Conservation (phyloP, 176 grass and related monocot genomes). For the Tillandsia fasciculata region DNA sequence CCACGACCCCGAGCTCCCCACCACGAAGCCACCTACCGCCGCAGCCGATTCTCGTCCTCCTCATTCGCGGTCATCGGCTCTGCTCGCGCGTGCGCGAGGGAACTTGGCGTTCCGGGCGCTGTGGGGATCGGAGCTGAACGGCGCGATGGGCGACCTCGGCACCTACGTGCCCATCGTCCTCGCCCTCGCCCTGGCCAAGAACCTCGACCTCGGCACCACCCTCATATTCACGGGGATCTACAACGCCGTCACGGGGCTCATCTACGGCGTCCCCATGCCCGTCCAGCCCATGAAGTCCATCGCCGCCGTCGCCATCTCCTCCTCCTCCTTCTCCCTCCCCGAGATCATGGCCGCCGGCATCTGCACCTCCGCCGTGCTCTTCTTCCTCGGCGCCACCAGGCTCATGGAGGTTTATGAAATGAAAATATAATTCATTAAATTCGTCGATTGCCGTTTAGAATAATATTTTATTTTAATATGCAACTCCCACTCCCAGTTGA, state of each 20-base stretch:
- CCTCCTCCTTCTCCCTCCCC: conserved; percentile 33
- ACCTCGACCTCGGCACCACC: conserved; percentile 40
- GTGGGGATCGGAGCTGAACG: conserved; percentile 28
- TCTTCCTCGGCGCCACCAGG: conserved; percentile 62
- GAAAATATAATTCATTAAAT: too few species aligned
- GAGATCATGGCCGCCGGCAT: conserved; percentile 74
- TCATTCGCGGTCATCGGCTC: too few species aligned
- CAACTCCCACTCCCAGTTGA: conserved; percentile 9
- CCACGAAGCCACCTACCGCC: neutral
- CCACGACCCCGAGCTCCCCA: neutral
- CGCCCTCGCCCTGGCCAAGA: conserved; percentile 27
- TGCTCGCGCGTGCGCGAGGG: neutral
- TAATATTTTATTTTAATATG: too few species aligned
- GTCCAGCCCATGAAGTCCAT: conserved; percentile 38
- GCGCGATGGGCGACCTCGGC: conserved; percentile 40
- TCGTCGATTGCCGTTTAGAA: too few species aligned
- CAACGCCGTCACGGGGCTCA: conserved; percentile 37
- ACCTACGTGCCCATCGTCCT: conserved; percentile 51
- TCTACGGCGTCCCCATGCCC: conserved; percentile 49
- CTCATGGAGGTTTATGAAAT: conserved; percentile 31
- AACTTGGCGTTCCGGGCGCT: conserved; percentile 15
- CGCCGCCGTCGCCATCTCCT: conserved; percentile 34
- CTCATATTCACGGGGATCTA: conserved; percentile 48
- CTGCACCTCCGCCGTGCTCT: conserved; percentile 43
- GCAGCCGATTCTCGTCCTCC: neutral